Base-by-base conservation (phyloP, 73 alveolate species). In the Paramecium sexaurelia region DNA sequence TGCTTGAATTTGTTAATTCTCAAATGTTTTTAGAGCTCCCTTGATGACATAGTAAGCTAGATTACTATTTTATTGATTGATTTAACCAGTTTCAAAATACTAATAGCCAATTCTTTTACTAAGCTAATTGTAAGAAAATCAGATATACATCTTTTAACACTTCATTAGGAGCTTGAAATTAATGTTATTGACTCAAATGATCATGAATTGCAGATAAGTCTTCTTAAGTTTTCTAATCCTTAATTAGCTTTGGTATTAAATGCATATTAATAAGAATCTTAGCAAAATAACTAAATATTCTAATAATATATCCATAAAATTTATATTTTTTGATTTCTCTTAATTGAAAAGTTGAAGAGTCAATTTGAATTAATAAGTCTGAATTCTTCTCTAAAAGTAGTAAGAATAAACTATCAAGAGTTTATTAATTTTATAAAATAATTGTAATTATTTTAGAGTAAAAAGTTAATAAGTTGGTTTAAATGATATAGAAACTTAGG, bases 151-250 rank as follows among this genome's bases (percentile, higher is more conserved):
- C 90, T 43, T 39, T 78, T 19, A 78, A 0, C 11, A 19, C 41
- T 78, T 78, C 90, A 40, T 41, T 19, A 1, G 90, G 90, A 41
- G 90, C 90, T 41, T 78, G 17, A 78, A 78, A 78, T 22, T 20
- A 19, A 22, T 20, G 73, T 24, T 20, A 45, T 24, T 45, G 19
- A 43, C 90, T 78, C 7, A 78, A 33, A 27, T 78, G 26, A 41
- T 78, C 90, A 17, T 29, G 22, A 7, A 78, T 78, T 7, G 9
- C 11, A 6, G 73, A 39, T 13, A 78, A 41, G 20, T 78, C 90
- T 40, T 78, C 90, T 10, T 39, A n/a, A 19, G 90, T 37, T 78
- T 78, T 78, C 36, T 39, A 43, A 3, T 24, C 13, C 41, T 78
- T 78, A 61, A 29, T 40, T 40, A 78, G 55, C 41, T 78, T 78